Evolutionary conservation across 2,329 filamentous ascomycete species (phyloP), one percentile per base, ranked within the genome.

Genomic region (Nakataea oryzae): DNA sequence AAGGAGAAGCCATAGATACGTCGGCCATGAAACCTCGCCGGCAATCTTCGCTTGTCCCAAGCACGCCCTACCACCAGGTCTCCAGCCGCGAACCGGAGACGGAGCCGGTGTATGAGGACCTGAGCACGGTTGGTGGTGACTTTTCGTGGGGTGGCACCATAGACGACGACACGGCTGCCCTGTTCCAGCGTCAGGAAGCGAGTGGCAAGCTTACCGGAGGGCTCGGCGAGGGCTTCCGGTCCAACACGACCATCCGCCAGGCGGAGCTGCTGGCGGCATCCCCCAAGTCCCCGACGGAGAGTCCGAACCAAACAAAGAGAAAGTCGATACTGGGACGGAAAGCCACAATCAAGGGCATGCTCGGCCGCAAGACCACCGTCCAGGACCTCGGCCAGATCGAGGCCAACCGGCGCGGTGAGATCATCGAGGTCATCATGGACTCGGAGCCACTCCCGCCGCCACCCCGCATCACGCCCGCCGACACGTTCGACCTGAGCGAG

Each of bases 361-460:
- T 70, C 13, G 70, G 65, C 54, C 67, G 71, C 9, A 65, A 63
- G 12, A 71, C 78, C 59, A 80, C 78, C 0, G 72, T 86, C 61
- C 78, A 74, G 62, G 74, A 77, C 26, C 73, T 82, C 24, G 83
- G 79, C 0, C 84, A 87, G 69, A 77, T 74, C 13, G 82, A 86
- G 67, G 85, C 85, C 1, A 85, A 86, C 67, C 79, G 79, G 63
- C 75, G 79, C n/a, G 83, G 83, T 21, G 76, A 85, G 65, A 79
- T 86, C 2, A 82, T 86, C 63, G 79, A 86, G 67, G 81, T 87
- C 2, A 79, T 87, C 57, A 72, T 85, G 29, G 79, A 80, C 28
- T 64, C 68, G 13, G 41, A 50, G 21, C 3, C 24, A 4, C 41
- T 2, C 14, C 41, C 21, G 21, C 41, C 41, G 3, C 61, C 54